Evolutionary conservation across 1,284 basidiomycete species (phyloP), one percentile per base, ranked within the genome.

Genomic region (Coniferiporia weirii): DNA sequence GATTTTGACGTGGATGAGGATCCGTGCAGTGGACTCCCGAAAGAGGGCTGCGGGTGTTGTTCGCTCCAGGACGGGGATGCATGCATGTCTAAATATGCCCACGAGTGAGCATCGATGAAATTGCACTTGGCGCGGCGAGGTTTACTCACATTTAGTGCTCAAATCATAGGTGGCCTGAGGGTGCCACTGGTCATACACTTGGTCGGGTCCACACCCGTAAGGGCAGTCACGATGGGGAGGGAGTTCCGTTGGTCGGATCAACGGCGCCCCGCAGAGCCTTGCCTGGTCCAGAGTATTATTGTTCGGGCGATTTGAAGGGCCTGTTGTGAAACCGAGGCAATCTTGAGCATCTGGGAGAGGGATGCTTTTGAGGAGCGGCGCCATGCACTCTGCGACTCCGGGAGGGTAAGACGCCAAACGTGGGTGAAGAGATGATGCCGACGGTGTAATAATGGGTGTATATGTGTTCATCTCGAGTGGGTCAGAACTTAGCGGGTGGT

Each of bases 351-450:
- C 34, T 20, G 56, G 56, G 40, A 58, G 56, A 46, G 56, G 56
- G 22, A 52, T 38, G 10, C 50, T n/a, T 36, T 19, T 40, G 10
- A 58, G 44, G 20, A 52, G 45, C 7, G 56, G 56, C 32, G 56
- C 56, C 56, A 36, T 52, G 44, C 56, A 58, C 32, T 52, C 50
- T 9, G 56, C 56, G 22, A 58, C 50, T 20, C 17, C 50, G 13
- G 49, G 50, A 22, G 56, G 27, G 38, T 58, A 36, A n/a, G n/a
- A n/a, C n/a, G n/a, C n/a, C n/a, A n/a, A n/a, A 10, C 4, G 13
- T 7, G 32, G 45, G 7, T n/a, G 54, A 27, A 27, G 27, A 27
- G 27, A 5, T n/a, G 27, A 27, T 17, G 54, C 44, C 6, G 22
- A 8, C 19, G 45, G 45, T 3, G 46, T 45, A 20, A 56, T 56